Conservation (phyloP, 306 rosid species). For the Inga oerstediana region DNA sequence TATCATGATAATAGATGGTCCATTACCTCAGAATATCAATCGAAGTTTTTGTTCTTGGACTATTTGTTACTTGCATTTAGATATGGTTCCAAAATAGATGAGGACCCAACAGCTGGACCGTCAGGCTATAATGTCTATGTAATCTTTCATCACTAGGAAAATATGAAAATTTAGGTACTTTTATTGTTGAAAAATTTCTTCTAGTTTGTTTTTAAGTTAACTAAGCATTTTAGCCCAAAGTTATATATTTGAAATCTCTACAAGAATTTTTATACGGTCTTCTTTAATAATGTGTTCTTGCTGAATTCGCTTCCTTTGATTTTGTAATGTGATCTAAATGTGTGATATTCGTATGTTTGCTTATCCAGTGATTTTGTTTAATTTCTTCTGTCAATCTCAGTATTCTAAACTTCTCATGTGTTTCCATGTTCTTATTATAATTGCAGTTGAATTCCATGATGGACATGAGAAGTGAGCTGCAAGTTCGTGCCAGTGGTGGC, state of each 20-base stretch:
- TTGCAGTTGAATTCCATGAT: constrained; percentile 92
- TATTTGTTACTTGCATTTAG: constrained; percentile 22
- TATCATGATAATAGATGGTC: constrained; percentile 29
- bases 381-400: neutral
- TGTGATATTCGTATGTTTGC: neutral
- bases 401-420: constrained; percentile 16
- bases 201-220: neutral
- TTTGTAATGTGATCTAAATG: neutral
- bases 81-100: neutral
- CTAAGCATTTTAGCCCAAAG: neutral
- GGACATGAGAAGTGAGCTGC: constrained; percentile 93
- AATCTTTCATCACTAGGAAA: neutral
- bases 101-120: neutral
- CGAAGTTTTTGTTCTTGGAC: constrained; percentile 16
- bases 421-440: constrained; percentile 11
- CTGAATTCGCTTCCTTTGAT: neutral
- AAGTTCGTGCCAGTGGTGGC: constrained; percentile 96
- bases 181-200: neutral
- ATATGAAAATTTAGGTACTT: neutral
- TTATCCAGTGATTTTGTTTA: neutral
- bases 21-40: constrained; percentile 26
- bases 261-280: neutral
- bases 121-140: neutral
- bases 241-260: neutral
- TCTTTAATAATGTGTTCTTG: neutral